phyloP scores from a whole-genome alignment of 2,329 filamentous ascomycete species.

The Sporothrix globosa region DNA sequence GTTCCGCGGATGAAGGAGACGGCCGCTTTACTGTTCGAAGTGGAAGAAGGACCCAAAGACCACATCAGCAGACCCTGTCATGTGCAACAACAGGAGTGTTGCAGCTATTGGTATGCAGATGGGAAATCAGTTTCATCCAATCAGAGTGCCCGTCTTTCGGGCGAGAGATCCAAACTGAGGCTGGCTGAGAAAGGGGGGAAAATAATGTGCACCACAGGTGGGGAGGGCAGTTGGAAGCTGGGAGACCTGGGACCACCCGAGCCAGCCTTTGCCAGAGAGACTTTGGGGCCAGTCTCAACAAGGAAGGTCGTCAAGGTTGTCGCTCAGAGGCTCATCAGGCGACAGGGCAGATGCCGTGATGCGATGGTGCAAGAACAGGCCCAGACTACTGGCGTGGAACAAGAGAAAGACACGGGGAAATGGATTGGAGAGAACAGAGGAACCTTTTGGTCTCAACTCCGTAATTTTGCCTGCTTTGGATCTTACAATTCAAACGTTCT shows the following conservation, averaged over 20 bases:
- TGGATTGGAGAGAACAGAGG: neutral
- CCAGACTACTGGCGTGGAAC: neutral
- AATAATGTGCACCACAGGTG: too few relatives aligned
- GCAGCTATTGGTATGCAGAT: neutral
- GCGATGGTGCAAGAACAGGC: constrained; percentile 23
- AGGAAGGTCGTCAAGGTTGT: constrained; percentile 26
- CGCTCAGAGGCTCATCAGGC: neutral
- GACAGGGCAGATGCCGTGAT: constrained; percentile 22
- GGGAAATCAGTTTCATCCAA: neutral
- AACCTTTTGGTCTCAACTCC: neutral
- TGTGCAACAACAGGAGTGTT: neutral
- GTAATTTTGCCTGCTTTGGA: too few relatives aligned
- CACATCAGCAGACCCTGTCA: neutral
- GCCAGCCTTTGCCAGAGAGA: neutral
- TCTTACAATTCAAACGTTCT: neutral
- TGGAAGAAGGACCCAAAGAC: neutral
- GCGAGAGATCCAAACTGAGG: constrained; percentile 12
- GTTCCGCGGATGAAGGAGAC: neutral
- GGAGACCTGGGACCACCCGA: neutral
- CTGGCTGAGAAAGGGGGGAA: too few relatives aligned
- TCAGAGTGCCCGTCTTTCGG: constrained; percentile 11
- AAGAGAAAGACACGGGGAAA: neutral
- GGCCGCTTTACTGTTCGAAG: neutral
- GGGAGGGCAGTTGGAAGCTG: neutral
- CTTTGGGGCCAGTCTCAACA: constrained; percentile 14